Percentiles rank a stretch among this genome's conserved stretches.
phyloP scores from a whole-genome alignment of 2,329 filamentous ascomycete genomes.

The Colletotrichum caudatum region DNA sequence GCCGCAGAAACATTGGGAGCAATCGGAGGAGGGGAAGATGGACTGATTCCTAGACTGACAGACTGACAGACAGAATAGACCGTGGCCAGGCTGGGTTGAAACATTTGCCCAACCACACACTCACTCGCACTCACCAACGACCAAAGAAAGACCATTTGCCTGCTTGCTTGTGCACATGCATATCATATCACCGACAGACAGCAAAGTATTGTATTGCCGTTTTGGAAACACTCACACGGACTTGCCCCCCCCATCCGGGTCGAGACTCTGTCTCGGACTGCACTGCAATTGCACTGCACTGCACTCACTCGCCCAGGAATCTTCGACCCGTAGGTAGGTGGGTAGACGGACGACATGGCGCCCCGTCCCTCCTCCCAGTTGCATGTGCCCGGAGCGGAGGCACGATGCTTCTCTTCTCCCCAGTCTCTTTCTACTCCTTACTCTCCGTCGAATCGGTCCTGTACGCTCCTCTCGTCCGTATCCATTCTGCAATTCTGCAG shows the following conservation, averaged over 20 bases:
- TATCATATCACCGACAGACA: background rate
- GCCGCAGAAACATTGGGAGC: conserved; percentile 5
- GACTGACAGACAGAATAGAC: background rate
- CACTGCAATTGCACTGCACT: background rate
- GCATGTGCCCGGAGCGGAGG: background rate
- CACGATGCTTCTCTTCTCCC: background rate
- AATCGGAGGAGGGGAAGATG: background rate
- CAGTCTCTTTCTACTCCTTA: background rate
- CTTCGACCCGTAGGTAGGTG: background rate
- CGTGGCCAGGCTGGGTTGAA: conserved; percentile 32
- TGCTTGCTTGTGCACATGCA: conserved; percentile 15
- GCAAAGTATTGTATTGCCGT: background rate
- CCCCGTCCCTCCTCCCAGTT: too few species aligned
- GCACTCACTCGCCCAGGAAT: background rate
- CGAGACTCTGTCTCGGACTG: conserved; percentile 13
- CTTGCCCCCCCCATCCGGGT: background rate
- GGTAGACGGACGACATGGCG: background rate
- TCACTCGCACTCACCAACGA: conserved; percentile 21
- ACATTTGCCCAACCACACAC: conserved; percentile 35
- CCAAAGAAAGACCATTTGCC: background rate
- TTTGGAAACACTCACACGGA: conserved; percentile 7
- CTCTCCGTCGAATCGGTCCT: background rate
- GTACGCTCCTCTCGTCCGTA: background rate
- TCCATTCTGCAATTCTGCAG: background rate
- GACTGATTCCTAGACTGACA: too few species aligned